Evolutionary conservation across 495 filamentous ascomycete genomes (phyloP), one percentile per base, ranked within the genome.

Genomic region (Aspergillus affinis): DNA sequence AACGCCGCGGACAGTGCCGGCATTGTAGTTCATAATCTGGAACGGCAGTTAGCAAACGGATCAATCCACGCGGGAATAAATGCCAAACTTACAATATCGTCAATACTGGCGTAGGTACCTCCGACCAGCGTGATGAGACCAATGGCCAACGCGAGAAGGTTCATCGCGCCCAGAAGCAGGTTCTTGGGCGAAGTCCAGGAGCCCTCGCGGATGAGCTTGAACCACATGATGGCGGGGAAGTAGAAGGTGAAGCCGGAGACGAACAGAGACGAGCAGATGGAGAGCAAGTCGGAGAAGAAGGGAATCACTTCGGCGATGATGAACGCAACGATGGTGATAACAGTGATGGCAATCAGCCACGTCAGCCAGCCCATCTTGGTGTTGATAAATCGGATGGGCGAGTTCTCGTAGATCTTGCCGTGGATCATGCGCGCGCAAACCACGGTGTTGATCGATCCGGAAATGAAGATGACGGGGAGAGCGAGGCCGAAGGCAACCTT

Each of bases 401-500:
- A 81, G 72, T 80, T 65, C 49, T 69, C 75, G 69, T 81, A 86
- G n/a, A 84, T 58, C 19, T 84, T 78, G 20, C 81, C 81, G 65
- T 84, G 84, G 58, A 90, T 75, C 63, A 88, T 84, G 59, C 84
- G 85, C 26, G 59, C 79, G 9, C 82, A 72, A 26, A 86, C 83
- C 1, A 78, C 80, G 30, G 80, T 82, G 75, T 85, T 85, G 75
- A 87, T 87, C 55, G 79, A 82, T 13, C 84, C 84, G 23, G 81
- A 83, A 72, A 78, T 87, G 75, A 88, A 86, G 68, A 90, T 86
- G 61, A 90, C 87, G 36, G 90, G 90, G 9, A 88, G 67, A 8
- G 88, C 89, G 54, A 92, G 68, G 19, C 88, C 89, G 65, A 86
- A 93, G 3, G 88, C 86, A 41, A 91, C 65, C 64, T 88, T 88